phyloP scores from a whole-genome alignment of 2,329 filamentous ascomycete species.

The Pyrenochaeta sp. region DNA sequence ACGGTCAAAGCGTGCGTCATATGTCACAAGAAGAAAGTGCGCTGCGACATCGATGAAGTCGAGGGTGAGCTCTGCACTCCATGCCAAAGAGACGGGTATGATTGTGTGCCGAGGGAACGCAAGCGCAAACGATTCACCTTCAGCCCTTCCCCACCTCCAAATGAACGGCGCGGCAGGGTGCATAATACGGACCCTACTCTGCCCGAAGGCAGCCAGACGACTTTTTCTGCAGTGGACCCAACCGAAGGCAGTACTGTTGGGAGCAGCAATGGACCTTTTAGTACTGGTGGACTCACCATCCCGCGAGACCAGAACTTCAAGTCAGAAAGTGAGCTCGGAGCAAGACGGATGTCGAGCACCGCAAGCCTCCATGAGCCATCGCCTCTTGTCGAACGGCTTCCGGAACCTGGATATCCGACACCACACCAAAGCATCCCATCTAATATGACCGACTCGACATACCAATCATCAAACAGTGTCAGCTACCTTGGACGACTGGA shows the following conservation, averaged over 20 bases:
- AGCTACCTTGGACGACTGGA: slow-evolving; percentile 44
- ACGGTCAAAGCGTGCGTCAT: slow-evolving; percentile 51
- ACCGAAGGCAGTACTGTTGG: slow-evolving; percentile 10
- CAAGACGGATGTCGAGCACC: slow-evolving; percentile 29
- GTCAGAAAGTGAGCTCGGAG: slow-evolving; percentile 25
- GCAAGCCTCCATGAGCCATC: slow-evolving; percentile 27
- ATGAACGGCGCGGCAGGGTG: slow-evolving; percentile 16
- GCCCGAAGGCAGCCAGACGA: slow-evolving; percentile 15
- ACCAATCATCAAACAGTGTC: slow-evolving; percentile 28
- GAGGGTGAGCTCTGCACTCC: slow-evolving; percentile 50
- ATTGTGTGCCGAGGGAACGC: slow-evolving; percentile 40
- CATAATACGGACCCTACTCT: slow-evolving; percentile 16
- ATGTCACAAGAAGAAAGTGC: slow-evolving; percentile 54
- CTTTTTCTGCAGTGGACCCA: slow-evolving; percentile 7
- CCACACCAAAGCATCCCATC: slow-evolving; percentile 19
- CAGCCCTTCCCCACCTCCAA: slow-evolving; percentile 35
- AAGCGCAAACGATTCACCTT: slow-evolving; percentile 45
- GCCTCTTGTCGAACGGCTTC: slow-evolving; percentile 23
- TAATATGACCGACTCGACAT: slow-evolving; percentile 20
- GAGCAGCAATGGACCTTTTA: slow-evolving; percentile 4
- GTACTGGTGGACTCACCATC: slow-evolving; percentile 5
- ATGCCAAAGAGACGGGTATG: slow-evolving; percentile 43
- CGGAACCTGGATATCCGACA: slow-evolving; percentile 23
- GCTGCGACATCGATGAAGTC: slow-evolving; percentile 34
- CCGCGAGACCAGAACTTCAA: slow-evolving; percentile 21